Percentiles rank a stretch among this genome's conserved stretches.
Evolutionary conservation across 2,329 filamentous ascomycete species (phyloP).

Genomic region (Fusarium citri): DNA sequence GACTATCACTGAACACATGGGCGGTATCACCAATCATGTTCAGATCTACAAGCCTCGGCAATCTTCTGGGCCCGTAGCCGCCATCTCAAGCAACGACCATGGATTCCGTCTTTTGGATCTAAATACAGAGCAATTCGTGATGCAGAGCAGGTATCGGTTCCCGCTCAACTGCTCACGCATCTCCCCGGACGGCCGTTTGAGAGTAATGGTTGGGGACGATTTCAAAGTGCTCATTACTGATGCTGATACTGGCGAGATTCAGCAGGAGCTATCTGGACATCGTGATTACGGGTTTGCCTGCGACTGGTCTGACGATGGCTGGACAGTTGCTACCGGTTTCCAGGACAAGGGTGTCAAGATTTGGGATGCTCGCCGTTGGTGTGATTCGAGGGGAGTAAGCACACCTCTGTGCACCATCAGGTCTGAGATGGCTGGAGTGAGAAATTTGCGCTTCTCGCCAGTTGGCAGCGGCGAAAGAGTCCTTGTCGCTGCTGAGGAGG

Average conservation of each 20-base stretch:
- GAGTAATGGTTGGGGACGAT: conserved; percentile 78
- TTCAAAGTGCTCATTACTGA: conserved; percentile 74
- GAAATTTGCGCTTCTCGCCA: conserved; percentile 78
- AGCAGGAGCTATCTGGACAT: conserved; percentile 71
- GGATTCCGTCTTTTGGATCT: conserved; percentile 70
- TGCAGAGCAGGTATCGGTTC: conserved; percentile 64
- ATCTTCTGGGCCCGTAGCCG: conserved; percentile 64
- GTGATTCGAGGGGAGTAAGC: conserved; percentile 60
- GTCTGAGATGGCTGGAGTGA: conserved; percentile 75
- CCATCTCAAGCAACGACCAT: conserved; percentile 72
- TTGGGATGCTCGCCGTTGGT: conserved; percentile 81
- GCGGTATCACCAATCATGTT: conserved; percentile 74
- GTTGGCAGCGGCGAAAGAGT: conserved; percentile 74
- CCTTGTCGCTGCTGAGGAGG: conserved; percentile 79
- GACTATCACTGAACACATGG: conserved; percentile 59
- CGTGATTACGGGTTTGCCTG: conserved; percentile 80
- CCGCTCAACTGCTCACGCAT: conserved; percentile 79
- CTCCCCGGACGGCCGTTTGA: conserved; percentile 77
- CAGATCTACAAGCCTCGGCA: conserved; percentile 66
- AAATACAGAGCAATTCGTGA: conserved; percentile 67
- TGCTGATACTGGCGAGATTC: conserved; percentile 71
- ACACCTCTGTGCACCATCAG: conserved; percentile 66
- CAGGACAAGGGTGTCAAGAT: conserved; percentile 80
- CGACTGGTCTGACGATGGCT: conserved; percentile 82
- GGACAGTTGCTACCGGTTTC: conserved; percentile 79